Conservation (phyloP, 2,329 filamentous ascomycete genomes). For the Plenodomus tracheiphilus region DNA sequence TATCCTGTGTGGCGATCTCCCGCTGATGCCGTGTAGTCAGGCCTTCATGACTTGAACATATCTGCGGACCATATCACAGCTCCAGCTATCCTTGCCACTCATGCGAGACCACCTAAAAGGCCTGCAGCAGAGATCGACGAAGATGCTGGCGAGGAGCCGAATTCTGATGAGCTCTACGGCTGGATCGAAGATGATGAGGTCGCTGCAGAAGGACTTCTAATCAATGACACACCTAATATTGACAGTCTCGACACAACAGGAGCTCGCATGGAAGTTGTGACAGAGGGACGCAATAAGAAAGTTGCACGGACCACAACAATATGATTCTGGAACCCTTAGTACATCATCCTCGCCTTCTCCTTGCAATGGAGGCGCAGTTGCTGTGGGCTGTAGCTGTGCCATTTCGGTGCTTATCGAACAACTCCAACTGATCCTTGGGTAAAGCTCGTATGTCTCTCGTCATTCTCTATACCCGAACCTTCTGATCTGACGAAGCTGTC, state of each 20-base stretch:
- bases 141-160: slow-evolving; percentile 64
- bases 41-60: slow-evolving; percentile 37
- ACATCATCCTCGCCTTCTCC: not conserved
- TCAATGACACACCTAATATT: slow-evolving; percentile 31
- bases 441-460: slow-evolving; percentile 17
- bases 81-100: slow-evolving; percentile 20
- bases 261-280: slow-evolving; percentile 19
- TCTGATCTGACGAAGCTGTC: slow-evolving; percentile 11
- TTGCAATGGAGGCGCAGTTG: slow-evolving; percentile 1
- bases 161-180: slow-evolving; percentile 69
- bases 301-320: slow-evolving; percentile 27
- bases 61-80: slow-evolving; percentile 36
- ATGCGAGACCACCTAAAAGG: slow-evolving; percentile 59
- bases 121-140: slow-evolving; percentile 60
- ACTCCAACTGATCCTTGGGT: slow-evolving; percentile 12
- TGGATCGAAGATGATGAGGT: slow-evolving; percentile 68
- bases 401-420: slow-evolving; percentile 24
- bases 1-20: slow-evolving; percentile 15
- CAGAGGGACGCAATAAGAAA: slow-evolving; percentile 28
- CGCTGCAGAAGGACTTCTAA: slow-evolving; percentile 45
- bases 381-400: slow-evolving; percentile 8
- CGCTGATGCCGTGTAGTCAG: slow-evolving; percentile 33
- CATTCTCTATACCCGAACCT: slow-evolving; percentile 8
- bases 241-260: slow-evolving; percentile 15
- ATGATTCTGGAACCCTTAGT: slow-evolving; percentile 14